These are phyloP conservation scores for Durusdinium trenchii DNA, from an alignment of 73 alveolate genomes.

Conservation along the genomic window DNA sequence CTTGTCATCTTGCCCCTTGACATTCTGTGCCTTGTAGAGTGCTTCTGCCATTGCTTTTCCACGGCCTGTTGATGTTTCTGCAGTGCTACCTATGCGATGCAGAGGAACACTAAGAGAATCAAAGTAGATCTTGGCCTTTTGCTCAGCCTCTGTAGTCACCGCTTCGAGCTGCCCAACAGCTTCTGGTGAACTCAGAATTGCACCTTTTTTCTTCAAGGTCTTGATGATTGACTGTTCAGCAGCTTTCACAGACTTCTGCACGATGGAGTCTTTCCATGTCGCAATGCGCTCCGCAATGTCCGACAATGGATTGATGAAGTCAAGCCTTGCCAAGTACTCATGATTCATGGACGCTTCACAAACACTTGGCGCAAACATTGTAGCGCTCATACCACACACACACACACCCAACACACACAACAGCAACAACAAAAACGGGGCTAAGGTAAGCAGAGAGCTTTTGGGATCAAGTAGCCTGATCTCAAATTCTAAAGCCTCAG, in stretches of 20 bases:
- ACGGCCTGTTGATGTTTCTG: background rate
- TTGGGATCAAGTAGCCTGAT: background rate
- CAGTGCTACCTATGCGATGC: background rate
- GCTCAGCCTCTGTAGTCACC: background rate
- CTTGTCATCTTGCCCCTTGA: background rate
- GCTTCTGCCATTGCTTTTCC: slow-evolving; percentile 14
- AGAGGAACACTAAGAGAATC: background rate
- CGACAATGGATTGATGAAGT: background rate
- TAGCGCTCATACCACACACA: background rate
- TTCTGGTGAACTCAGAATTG: background rate
- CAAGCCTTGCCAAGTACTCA: background rate
- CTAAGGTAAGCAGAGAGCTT: background rate
- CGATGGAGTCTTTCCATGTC: slow-evolving; percentile 12
- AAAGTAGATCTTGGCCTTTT: slow-evolving; percentile 4
- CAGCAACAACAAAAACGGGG: background rate
- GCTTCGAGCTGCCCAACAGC: background rate
- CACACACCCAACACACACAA: background rate
- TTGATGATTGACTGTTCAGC: background rate
- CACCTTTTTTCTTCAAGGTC: slow-evolving; percentile 35
- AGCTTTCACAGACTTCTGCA: slow-evolving; percentile 15
- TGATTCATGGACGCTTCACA: background rate
- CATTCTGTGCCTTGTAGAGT: background rate
- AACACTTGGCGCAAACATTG: background rate
- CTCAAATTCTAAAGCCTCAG: background rate
- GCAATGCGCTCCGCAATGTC: slow-evolving; percentile 3